Base-by-base conservation (phyloP, 2,329 filamentous ascomycete genomes). In the Thermoascus crustaceus region DNA sequence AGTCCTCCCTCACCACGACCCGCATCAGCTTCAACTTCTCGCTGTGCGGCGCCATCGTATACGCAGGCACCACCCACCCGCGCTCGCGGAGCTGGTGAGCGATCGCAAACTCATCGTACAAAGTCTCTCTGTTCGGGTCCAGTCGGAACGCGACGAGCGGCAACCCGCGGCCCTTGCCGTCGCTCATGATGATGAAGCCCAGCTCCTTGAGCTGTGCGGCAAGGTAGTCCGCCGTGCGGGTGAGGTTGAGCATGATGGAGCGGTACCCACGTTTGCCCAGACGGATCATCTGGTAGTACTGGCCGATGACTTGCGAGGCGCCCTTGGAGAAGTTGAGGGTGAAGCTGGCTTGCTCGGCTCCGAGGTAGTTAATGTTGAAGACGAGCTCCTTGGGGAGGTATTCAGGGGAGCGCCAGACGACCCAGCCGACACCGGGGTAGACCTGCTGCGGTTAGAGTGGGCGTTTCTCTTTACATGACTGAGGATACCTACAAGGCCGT, bases 361-460 rank as follows among this genome's bases (percentile, higher is more conserved):
- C 89, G 4, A 95, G 81, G 66, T 96, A 96, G 73, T 95, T 95
- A 75, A 96, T 95, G 73, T 94, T 95, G 76, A 96, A 96, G 52
- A 96, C 86, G 14, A 95, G 79, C 54, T 95, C 88, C 56, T 89
- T 74, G 5, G 89, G 89, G 2, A 94, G 74, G 63, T 73, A 91
- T 59, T 91, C 81, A 33, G 85, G 76, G 24, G 78, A 76, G 31
- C 88, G 78, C 87, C 88, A 95, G 46, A 95, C 71, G 7, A 89
- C 79, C 89, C 89, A 96, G 39, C 89, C 89, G 9, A 96, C 85
- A 59, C 89, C 88, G 0, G 88, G 88, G 57, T 95, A 94, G 32
- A 93, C 72, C 46, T 66, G 29, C 70, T 13, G 78, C 67, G 13
- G 72, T 9, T 11, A 23, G 13, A 25, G 17, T 1, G 10, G 18